These are phyloP conservation scores for Diplosphaera chodatii DNA, from an alignment of 139 green algal genomes.

Conservation along the genomic window DNA sequence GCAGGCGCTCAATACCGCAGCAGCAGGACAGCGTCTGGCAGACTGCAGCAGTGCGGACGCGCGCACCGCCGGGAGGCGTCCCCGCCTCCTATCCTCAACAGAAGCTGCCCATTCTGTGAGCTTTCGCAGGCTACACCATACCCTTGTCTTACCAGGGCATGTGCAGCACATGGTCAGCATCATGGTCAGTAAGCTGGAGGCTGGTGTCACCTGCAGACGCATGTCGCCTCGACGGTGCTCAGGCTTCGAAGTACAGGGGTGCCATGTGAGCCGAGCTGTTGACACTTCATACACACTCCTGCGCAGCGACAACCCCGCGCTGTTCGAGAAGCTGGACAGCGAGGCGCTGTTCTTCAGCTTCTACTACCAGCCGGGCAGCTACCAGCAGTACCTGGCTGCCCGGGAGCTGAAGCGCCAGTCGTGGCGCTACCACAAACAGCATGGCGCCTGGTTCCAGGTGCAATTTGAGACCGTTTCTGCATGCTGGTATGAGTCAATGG, in stretches of 20 bases:
- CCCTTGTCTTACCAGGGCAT: too few species aligned
- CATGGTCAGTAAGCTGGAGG: too few species aligned
- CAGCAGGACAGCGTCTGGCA: constrained; percentile 52
- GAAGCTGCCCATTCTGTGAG: constrained; percentile 41
- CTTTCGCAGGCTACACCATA: too few species aligned
- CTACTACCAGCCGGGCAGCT: constrained; percentile 88
- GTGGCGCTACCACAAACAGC: constrained; percentile 94
- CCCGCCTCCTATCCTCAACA: constrained; percentile 72
- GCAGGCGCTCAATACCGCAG: constrained; percentile 62
- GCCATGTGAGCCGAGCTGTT: too few species aligned
- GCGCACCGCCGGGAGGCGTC: constrained; percentile 38
- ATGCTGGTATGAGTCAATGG: too few species aligned
- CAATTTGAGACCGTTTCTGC: background rate
- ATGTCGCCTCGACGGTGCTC: too few species aligned
- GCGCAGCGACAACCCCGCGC: constrained; percentile 54
- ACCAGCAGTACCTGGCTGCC: constrained; percentile 91
- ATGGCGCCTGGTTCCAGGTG: constrained; percentile 83
- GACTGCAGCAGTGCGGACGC: constrained; percentile 37
- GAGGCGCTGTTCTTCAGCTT: constrained; percentile 98
- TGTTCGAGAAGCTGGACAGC: constrained; percentile 90
- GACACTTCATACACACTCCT: too few species aligned
- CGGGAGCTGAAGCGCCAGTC: constrained; percentile 87
- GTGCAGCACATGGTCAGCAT: too few species aligned
- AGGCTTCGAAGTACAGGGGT: too few species aligned
- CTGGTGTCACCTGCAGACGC: too few species aligned